Evolutionary conservation across 768 basidiomycete genomes (phyloP).

Genomic region (Porpolomopsis calyptriformis): DNA sequence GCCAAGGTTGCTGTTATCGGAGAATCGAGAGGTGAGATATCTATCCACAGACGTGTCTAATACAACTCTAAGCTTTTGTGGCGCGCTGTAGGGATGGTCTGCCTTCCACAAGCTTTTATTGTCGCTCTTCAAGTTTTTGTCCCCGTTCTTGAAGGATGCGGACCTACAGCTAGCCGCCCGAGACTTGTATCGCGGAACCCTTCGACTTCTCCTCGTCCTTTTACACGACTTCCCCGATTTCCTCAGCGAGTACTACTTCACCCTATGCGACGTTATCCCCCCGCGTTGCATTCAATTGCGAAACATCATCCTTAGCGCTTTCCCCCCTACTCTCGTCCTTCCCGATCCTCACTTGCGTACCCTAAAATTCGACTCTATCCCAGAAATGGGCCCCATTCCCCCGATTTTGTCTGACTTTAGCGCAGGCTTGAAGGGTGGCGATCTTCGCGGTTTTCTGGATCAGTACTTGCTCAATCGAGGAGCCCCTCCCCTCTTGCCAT

Average conservation of each 20-base stretch:
- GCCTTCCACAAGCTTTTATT: conserved; percentile 92
- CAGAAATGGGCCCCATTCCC: conserved; percentile 90
- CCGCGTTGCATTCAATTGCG: conserved; percentile 89
- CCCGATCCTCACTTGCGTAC: conserved; percentile 82
- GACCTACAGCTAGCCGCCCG: conserved; percentile 72
- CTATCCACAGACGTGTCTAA: background rate
- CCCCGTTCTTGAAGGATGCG: conserved; percentile 78
- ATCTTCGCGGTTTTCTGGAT: conserved; percentile 72
- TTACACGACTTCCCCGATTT: conserved; percentile 99
- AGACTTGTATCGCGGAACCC: conserved; percentile 82
- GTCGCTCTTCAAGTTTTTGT: conserved; percentile 90
- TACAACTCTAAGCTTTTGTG: conserved; percentile 7
- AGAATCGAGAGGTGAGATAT: conserved; percentile 71
- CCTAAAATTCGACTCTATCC: conserved; percentile 60
- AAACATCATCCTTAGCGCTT: conserved; percentile 93
- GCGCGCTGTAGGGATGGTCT: conserved; percentile 82
- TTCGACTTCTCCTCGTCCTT: conserved; percentile 86
- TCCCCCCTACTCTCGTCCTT: conserved; percentile 69
- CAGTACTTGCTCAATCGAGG: conserved; percentile 75
- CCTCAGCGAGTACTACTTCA: conserved; percentile 92
- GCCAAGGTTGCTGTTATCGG: conserved; percentile 83
- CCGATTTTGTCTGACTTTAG: conserved; percentile 87
- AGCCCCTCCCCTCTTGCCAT: conserved; percentile 58
- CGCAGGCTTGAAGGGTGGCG: conserved; percentile 66
- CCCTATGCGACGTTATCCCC: conserved; percentile 89